phyloP scores from a whole-genome alignment of 2,329 filamentous ascomycete species.

The Blastomyces percursus region DNA sequence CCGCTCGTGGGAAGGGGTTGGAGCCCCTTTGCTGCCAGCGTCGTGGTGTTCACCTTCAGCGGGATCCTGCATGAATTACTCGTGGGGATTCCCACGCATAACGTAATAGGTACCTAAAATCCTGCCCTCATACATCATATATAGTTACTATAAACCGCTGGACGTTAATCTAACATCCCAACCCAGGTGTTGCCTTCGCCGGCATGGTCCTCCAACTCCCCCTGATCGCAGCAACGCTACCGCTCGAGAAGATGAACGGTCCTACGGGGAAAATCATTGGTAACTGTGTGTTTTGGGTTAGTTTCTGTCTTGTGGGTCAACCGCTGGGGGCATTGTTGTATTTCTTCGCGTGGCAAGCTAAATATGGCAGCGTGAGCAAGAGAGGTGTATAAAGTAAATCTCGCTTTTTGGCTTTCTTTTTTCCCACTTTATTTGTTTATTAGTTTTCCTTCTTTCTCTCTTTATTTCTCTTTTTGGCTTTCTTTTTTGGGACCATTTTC shows the following conservation, averaged over 20 bases:
- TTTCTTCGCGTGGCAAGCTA: conserved; percentile 97
- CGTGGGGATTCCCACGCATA: conserved; percentile 90
- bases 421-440: background rate
- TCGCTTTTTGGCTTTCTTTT: conserved; percentile 3
- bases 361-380: conserved; percentile 71
- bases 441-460: background rate
- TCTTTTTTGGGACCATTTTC: too few species aligned
- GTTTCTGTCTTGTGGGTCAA: conserved; percentile 90
- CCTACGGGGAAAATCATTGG: conserved; percentile 68
- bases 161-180: background rate
- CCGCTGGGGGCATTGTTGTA: conserved; percentile 86
- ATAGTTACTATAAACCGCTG: too few species aligned
- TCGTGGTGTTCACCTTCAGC: conserved; percentile 77
- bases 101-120: conserved; percentile 57
- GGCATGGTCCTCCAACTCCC: conserved; percentile 93
- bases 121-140: background rate
- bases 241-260: conserved; percentile 66
- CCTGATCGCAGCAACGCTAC: conserved; percentile 68
- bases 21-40: conserved; percentile 57
- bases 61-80: conserved; percentile 84
- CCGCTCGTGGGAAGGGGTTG: conserved; percentile 79
- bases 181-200: conserved; percentile 69
- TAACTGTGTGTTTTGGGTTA: conserved; percentile 93
- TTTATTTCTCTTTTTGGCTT: background rate
- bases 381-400: conserved; percentile 14